These are phyloP conservation scores for Gynochthodes officinalis DNA, from an alignment of 257 asterid genomes.

Conservation along the genomic window DNA sequence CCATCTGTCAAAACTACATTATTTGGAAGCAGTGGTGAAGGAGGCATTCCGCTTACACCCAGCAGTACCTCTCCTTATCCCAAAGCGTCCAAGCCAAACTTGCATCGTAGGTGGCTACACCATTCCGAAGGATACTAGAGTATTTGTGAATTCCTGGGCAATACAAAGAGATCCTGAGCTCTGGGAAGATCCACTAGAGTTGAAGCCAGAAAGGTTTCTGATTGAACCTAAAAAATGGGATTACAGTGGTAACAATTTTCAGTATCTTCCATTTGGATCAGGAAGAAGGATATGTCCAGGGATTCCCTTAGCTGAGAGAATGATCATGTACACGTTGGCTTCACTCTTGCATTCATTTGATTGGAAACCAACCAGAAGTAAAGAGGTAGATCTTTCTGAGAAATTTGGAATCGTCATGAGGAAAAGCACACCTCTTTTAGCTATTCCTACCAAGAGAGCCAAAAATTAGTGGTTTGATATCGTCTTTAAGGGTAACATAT, in stretches of 20 bases:
- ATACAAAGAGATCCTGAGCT: conserved; percentile 34
- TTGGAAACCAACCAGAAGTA: conserved; percentile 35
- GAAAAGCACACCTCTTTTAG: conserved; percentile 31
- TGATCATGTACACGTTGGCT: conserved; percentile 34
- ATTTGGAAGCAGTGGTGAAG: conserved; percentile 35
- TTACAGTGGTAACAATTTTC: conserved; percentile 30
- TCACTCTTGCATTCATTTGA: conserved; percentile 38
- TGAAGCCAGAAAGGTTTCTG: conserved; percentile 45
- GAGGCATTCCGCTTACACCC: conserved; percentile 44
- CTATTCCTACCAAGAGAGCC: conserved; percentile 27
- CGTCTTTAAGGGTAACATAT: conserved; percentile 9
- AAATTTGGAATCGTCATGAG: conserved; percentile 34
- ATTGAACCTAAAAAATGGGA: conserved; percentile 14
- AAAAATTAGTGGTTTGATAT: neutral
- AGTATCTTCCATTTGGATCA: conserved; percentile 44
- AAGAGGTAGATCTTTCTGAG: conserved; percentile 27
- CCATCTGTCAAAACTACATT: conserved; percentile 31
- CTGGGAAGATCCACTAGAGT: conserved; percentile 44
- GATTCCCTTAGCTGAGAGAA: conserved; percentile 35
- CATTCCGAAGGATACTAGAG: conserved; percentile 31
- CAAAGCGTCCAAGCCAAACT: conserved; percentile 25
- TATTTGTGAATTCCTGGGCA: conserved; percentile 33
- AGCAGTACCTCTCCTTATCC: conserved; percentile 32
- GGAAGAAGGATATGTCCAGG: conserved; percentile 47
- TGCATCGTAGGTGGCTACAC: conserved; percentile 30